Percentiles rank a stretch among this genome's conserved stretches.
phyloP scores from a whole-genome alignment of 2,329 filamentous ascomycete species.

The Fusarium sp. region DNA sequence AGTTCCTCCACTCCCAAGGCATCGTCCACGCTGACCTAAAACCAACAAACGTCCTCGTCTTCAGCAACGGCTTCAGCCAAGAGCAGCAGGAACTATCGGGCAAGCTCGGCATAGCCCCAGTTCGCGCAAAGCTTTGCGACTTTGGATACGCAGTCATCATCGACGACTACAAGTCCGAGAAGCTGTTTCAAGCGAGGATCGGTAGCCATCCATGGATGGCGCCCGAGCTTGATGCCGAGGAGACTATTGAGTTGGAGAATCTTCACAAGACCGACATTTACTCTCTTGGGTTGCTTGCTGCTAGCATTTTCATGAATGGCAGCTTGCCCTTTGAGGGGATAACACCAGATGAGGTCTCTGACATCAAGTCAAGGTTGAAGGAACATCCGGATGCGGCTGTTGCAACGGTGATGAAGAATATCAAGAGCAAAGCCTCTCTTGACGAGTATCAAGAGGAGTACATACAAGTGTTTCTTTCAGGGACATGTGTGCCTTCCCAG shows the following conservation, averaged over 20 bases:
- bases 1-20: neutral
- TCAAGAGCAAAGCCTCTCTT: neutral
- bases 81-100: neutral
- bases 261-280: neutral
- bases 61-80: neutral
- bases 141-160: neutral
- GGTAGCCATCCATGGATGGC: neutral
- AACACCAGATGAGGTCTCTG: neutral
- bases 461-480: neutral
- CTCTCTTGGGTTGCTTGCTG: neutral
- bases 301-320: neutral
- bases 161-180: neutral
- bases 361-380: neutral
- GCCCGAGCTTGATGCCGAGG: neutral
- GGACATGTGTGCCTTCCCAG: neutral
- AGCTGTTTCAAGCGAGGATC: neutral
- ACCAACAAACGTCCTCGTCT: neutral
- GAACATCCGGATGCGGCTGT: neutral
- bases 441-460: neutral
- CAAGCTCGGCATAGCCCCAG: neutral
- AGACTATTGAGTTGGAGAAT: neutral
- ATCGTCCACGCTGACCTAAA: neutral
- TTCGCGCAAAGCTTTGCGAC: neutral
- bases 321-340: neutral
- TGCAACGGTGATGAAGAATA: neutral